Evolutionary conservation across 176 grass and related monocot genomes (phyloP).

Genomic region (Poa annua): DNA sequence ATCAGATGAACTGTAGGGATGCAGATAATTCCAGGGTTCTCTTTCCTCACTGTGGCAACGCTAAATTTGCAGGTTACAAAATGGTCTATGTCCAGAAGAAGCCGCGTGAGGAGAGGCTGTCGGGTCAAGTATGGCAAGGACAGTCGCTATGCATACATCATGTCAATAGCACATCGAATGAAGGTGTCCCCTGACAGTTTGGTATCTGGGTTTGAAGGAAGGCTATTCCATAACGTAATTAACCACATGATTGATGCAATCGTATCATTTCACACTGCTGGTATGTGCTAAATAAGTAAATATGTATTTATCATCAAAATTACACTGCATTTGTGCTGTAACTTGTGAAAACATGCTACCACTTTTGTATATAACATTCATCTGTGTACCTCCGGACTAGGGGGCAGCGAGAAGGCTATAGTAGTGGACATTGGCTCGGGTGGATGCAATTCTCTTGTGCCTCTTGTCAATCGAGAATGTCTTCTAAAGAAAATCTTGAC

Average conservation of each 20-base stretch:
- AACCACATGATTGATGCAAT: constrained; percentile 13
- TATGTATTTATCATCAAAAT: background rate
- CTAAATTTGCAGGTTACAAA: constrained; percentile 2
- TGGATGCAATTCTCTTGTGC: background rate
- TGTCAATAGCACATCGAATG: background rate
- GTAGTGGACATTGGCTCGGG: background rate
- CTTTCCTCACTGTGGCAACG: background rate
- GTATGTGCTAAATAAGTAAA: background rate
- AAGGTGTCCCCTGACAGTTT: constrained; percentile 6
- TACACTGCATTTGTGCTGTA: background rate
- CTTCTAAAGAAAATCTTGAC: constrained; percentile 7
- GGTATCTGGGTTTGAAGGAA: background rate
- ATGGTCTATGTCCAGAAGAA: background rate
- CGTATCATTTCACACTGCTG: background rate
- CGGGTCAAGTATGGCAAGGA: background rate
- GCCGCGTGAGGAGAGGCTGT: background rate
- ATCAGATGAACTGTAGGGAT: background rate
- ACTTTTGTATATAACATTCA: background rate
- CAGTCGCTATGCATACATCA: background rate
- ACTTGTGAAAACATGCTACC: constrained; percentile 8
- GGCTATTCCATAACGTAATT: constrained; percentile 13
- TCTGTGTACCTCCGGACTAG: background rate
- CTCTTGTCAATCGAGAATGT: background rate
- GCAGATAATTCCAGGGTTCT: background rate
- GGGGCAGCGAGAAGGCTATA: background rate